Evolutionary conservation across 2,329 filamentous ascomycete genomes (phyloP).

Genomic region (Aspergillus brasiliensis): DNA sequence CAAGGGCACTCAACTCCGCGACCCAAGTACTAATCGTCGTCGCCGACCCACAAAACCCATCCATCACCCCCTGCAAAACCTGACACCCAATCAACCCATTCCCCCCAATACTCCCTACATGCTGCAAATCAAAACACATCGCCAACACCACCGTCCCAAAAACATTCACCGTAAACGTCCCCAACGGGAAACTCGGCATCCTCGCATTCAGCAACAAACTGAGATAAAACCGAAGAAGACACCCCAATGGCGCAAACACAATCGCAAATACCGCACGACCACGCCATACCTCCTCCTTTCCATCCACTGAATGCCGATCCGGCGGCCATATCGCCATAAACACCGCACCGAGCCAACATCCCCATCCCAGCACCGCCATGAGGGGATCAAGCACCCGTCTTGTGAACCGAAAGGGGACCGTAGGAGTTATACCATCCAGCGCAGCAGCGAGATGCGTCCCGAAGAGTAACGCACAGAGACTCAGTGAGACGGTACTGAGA

Average conservation of each 20-base stretch:
- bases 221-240: constrained; percentile 72
- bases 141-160: constrained; percentile 73
- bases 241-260: constrained; percentile 81
- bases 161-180: constrained; percentile 82
- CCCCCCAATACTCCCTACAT: constrained; percentile 54
- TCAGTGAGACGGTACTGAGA: constrained; percentile 71
- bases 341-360: constrained; percentile 76
- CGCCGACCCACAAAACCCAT: constrained; percentile 68
- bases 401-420: constrained; percentile 59
- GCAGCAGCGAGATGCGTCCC: constrained; percentile 75
- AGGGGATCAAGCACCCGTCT: constrained; percentile 66
- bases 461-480: constrained; percentile 66
- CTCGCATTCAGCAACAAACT: constrained; percentile 71
- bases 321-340: constrained; percentile 73
- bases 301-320: constrained; percentile 47
- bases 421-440: constrained; percentile 60
- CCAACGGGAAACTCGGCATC: constrained; percentile 71
- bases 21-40: constrained; percentile 71
- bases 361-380: constrained; percentile 66
- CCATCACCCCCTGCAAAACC: constrained; percentile 66
- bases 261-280: constrained; percentile 73
- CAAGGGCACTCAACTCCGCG: constrained; percentile 58
- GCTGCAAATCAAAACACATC: constrained; percentile 78
- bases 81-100: constrained; percentile 60
- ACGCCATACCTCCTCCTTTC: constrained; percentile 66